phyloP scores from a whole-genome alignment of 805 yeast species.

The Wickerhamiella siamensis region DNA sequence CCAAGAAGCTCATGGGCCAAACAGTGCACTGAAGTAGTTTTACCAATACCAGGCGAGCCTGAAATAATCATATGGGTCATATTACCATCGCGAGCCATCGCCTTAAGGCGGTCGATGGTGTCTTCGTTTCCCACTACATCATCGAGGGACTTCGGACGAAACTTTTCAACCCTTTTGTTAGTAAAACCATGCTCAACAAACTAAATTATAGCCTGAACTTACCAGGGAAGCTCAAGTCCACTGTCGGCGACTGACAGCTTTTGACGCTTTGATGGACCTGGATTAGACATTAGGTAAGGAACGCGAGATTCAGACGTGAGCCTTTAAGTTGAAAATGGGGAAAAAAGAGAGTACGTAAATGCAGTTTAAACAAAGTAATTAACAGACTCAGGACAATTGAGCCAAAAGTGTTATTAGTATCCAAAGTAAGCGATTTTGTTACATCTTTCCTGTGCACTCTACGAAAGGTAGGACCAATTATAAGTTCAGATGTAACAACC shows the following conservation, averaged over 20 bases:
- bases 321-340: too few species aligned
- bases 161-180: constrained; percentile 78
- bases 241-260: neutral
- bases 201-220: neutral
- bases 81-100: constrained; percentile 84
- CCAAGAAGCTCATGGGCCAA: constrained; percentile 77
- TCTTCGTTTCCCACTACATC: constrained; percentile 93
- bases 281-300: too few species aligned
- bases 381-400: too few species aligned
- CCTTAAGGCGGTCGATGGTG: constrained; percentile 66
- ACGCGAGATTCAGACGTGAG: too few species aligned
- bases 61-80: constrained; percentile 93
- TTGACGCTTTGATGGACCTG: constrained; percentile 4
- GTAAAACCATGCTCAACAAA: neutral
- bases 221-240: constrained; percentile 5
- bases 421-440: too few species aligned
- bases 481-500: too few species aligned
- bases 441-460: too few species aligned
- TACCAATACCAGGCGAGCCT: constrained; percentile 94
- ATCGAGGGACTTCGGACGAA: constrained; percentile 62
- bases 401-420: too few species aligned
- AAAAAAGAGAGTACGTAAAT: too few species aligned
- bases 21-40: constrained; percentile 87
- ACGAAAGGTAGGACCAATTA: too few species aligned
- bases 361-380: too few species aligned